phyloP scores from a whole-genome alignment of 495 filamentous ascomycete species.

The Penicillium robsamsonii region DNA sequence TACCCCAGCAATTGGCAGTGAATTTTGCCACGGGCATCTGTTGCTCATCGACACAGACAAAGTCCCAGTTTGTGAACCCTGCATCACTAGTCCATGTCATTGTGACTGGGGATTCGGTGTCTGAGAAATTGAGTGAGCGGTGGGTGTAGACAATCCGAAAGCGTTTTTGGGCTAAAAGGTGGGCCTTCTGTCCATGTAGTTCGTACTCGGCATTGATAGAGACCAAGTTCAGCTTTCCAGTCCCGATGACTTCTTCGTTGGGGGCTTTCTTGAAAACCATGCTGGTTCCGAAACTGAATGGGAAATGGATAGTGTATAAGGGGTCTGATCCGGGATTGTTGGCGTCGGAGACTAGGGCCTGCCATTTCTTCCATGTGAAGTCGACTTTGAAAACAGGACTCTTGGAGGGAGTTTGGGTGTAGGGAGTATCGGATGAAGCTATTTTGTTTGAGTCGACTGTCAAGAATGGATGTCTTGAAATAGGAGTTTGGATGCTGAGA shows the following conservation, averaged over 20 bases:
- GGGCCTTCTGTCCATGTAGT: constrained; percentile 22
- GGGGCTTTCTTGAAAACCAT: constrained; percentile 14
- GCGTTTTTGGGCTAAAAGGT: constrained; percentile 31
- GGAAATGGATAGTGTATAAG: constrained; percentile 21
- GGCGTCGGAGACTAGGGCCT: constrained; percentile 18
- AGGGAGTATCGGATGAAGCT: neutral
- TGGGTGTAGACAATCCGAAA: constrained; percentile 33
- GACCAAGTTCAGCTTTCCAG: constrained; percentile 24
- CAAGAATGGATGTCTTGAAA: neutral
- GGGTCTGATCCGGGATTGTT: constrained; percentile 13
- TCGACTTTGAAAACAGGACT: constrained; percentile 20
- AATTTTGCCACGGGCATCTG: constrained; percentile 31
- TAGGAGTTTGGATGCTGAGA: neutral
- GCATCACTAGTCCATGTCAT: constrained; percentile 33
- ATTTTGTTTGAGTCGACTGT: neutral
- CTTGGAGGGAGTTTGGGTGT: neutral
- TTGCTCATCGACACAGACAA: constrained; percentile 33
- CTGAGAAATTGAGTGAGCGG: constrained; percentile 24
- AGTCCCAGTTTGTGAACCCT: constrained; percentile 36
- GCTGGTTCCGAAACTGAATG: constrained; percentile 12
- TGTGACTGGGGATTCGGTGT: constrained; percentile 20
- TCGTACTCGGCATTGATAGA: constrained; percentile 32
- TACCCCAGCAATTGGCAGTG: constrained; percentile 24
- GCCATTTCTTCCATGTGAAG: constrained; percentile 32
- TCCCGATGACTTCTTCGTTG: constrained; percentile 22